Base-by-base conservation (phyloP, 2,329 filamentous ascomycete genomes). In the Apiospora phragmitis region DNA sequence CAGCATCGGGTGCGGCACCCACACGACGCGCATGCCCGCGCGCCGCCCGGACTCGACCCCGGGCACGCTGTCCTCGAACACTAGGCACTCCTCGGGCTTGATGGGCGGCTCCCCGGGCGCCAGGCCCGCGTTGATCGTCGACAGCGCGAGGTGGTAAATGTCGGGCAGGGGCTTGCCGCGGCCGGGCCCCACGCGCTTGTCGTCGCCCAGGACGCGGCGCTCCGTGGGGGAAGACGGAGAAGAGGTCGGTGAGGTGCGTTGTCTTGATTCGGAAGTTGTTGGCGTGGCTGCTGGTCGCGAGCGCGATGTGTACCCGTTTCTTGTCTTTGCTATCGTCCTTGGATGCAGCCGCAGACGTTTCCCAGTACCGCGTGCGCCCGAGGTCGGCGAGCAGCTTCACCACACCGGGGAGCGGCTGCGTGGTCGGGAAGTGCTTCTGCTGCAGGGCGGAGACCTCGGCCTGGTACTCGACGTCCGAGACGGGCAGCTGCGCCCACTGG, bases 141-240 rank as follows among this genome's bases (percentile, higher is more conserved):
- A 86, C 70, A 99, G 85, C 0, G 96, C 95, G 0, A 98, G 85
- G 11, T 97, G 83, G 81, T 97, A 98, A 75, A 99, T 99, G 82
- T 99, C 95, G 0, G 95, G 96, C 42, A 95, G 88, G 0, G 96
- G 96, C 83, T 99, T 99, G 16, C 96, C 96, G n/a, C 94, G 85
- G 0, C 95, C 95, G 4, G 87, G 82, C 0, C 88, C 84, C 75
- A 99, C 93, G 68, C 96, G 88, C 8, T 85, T 79, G 79, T 99
- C 95, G 78, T 99, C 96, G 14, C 96, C 96, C 0, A 97, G 84
- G 0, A 99, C 92, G 65, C 91, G 89, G 71, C 93, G 90, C n/a
- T 91, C 82, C 1, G 85, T 79, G 42, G 42, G 90, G 88, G 78
- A 98, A 97, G 32, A 89, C 85, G 74, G 84, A 81, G 78, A 92